These are phyloP conservation scores for Pseudocercospora cruenta DNA, from an alignment of 2,329 filamentous ascomycete species.

Conservation along the genomic window DNA sequence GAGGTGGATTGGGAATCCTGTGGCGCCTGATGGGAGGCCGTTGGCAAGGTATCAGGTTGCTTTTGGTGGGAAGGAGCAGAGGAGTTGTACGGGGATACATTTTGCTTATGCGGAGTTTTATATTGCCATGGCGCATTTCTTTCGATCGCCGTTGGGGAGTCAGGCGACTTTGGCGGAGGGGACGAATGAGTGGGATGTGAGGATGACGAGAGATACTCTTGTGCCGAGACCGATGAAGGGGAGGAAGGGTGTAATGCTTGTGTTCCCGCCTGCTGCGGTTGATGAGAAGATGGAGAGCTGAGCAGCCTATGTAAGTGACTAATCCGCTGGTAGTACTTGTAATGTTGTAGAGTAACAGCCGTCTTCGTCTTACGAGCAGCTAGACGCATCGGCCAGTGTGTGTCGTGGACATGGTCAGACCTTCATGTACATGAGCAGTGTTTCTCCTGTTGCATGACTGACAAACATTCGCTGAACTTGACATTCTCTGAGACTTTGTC, in stretches of 20 bases:
- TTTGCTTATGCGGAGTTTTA: conserved; percentile 20
- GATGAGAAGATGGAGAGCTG: not conserved
- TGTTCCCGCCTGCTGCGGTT: not conserved
- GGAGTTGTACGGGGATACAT: conserved; percentile 22
- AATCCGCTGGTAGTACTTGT: too few relatives aligned
- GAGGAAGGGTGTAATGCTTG: not conserved
- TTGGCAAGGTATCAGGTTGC: conserved; percentile 16
- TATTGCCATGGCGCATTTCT: conserved; percentile 17
- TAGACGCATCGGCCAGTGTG: too few relatives aligned
- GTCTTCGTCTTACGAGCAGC: too few relatives aligned
- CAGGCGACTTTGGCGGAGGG: not conserved
- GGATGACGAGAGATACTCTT: not conserved
- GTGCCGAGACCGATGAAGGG: conserved; percentile 1
- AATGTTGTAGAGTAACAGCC: too few relatives aligned
- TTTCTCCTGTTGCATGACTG: too few relatives aligned
- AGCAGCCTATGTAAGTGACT: too few relatives aligned
- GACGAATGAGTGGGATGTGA: not conserved
- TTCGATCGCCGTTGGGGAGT: conserved; percentile 11
- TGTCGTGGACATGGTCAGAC: too few relatives aligned
- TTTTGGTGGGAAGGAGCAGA: conserved; percentile 17
- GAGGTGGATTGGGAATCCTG: conserved; percentile 21
- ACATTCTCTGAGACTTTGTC: too few relatives aligned
- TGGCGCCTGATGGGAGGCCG: conserved; percentile 16
- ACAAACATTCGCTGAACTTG: too few relatives aligned
- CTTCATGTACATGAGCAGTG: too few relatives aligned